phyloP scores from a whole-genome alignment of 2,329 filamentous ascomycete genomes.

The Diaporthe sp. region DNA sequence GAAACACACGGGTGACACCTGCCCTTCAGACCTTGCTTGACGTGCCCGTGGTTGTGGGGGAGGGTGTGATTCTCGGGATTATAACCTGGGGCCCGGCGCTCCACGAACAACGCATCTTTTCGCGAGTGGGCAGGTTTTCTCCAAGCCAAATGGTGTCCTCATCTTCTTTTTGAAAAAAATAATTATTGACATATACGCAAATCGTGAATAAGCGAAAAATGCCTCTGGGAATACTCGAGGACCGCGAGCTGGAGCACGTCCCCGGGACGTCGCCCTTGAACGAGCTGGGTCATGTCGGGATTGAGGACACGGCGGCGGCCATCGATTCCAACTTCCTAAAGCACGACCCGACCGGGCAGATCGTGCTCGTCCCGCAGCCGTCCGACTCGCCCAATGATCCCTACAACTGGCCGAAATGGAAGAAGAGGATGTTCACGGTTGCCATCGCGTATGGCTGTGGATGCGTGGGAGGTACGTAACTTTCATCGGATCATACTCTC shows the following conservation, averaged over 20 bases:
- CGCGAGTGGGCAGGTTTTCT: background rate
- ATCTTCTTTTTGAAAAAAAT: background rate
- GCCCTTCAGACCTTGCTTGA: background rate
- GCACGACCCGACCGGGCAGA: slow-evolving; percentile 50
- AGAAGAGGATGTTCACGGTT: slow-evolving; percentile 53
- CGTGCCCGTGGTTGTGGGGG: background rate
- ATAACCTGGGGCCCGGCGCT: slow-evolving; percentile 26
- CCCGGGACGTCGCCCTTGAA: slow-evolving; percentile 48
- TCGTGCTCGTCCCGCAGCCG: slow-evolving; percentile 65
- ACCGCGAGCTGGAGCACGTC: slow-evolving; percentile 47
- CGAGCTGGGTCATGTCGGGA: slow-evolving; percentile 44
- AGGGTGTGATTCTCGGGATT: slow-evolving; percentile 24
- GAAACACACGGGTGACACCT: slow-evolving; percentile 19
- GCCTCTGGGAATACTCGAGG: slow-evolving; percentile 47
- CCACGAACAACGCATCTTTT: background rate
- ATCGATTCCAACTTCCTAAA: slow-evolving; percentile 45
- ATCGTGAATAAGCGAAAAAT: slow-evolving; percentile 37
- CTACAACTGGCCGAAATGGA: slow-evolving; percentile 59
- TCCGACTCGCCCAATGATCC: slow-evolving; percentile 63
- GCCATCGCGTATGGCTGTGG: slow-evolving; percentile 56
- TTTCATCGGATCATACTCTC: fast-evolving
- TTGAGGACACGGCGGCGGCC: slow-evolving; percentile 40
- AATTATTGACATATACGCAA: background rate
- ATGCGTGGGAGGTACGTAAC: slow-evolving; percentile 55
- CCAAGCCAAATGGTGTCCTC: background rate